Evolutionary conservation across 1,284 basidiomycete genomes (phyloP).

Genomic region (Porodaedalea pini): DNA sequence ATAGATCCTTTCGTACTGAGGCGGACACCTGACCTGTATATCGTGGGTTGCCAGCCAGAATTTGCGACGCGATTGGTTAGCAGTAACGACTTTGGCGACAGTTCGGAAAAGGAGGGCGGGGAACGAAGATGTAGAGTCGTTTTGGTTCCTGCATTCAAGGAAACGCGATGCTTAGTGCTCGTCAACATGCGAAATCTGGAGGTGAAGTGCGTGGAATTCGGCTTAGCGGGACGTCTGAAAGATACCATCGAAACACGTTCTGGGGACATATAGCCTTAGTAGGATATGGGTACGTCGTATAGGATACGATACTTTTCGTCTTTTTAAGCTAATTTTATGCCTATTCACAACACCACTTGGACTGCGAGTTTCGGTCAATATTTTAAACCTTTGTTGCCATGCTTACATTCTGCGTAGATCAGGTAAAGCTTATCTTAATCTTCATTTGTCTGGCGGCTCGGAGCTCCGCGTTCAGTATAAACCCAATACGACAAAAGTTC

Average conservation of each 20-base stretch:
- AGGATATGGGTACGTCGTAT: not conserved
- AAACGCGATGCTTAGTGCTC: slow-evolving; percentile 59
- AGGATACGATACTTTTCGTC: not conserved
- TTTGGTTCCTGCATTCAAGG: slow-evolving; percentile 79
- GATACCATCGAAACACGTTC: not conserved
- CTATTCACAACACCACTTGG: no score
- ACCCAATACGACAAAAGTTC: no score
- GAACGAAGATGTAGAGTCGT: slow-evolving; percentile 67
- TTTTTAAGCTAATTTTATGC: not conserved
- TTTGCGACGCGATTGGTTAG: slow-evolving; percentile 74
- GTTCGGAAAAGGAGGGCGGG: slow-evolving; percentile 30
- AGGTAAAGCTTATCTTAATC: not conserved
- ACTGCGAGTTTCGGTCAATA: not conserved
- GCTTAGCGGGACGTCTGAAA: not conserved
- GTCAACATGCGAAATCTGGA: slow-evolving; percentile 43
- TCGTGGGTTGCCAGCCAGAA: slow-evolving; percentile 88
- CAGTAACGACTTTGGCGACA: slow-evolving; percentile 32
- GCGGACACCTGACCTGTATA: slow-evolving; percentile 84
- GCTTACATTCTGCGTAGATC: no score
- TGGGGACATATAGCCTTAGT: not conserved
- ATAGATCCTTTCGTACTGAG: slow-evolving; percentile 88
- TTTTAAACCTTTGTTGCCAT: not conserved
- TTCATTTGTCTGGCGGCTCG: not conserved
- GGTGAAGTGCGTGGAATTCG: slow-evolving; percentile 16
- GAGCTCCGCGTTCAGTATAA: not conserved